Evolutionary conservation across 345 rosid genomes (phyloP).

Genomic region (Populus ilicifolia): DNA sequence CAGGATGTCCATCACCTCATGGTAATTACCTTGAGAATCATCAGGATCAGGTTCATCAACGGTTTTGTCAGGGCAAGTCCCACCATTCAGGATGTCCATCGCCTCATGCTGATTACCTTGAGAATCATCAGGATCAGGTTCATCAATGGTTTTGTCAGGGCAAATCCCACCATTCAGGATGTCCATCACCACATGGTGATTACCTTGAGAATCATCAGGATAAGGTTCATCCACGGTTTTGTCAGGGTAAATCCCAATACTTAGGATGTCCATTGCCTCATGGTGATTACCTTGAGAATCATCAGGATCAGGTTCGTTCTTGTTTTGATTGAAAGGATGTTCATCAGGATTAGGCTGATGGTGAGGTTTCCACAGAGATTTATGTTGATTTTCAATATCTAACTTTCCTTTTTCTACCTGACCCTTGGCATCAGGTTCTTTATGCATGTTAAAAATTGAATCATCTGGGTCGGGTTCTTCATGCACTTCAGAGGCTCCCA

Average conservation of each 20-base stretch:
- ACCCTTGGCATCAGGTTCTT: conserved; percentile 14
- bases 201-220: conserved; percentile 5
- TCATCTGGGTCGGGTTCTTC: conserved; percentile 69
- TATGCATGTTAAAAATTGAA: conserved; percentile 19
- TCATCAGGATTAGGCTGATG: conserved; percentile 42
- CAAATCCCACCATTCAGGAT: not conserved
- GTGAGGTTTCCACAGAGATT: conserved; percentile 13
- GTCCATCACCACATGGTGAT: conserved; percentile 2
- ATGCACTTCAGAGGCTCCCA: conserved; percentile 29
- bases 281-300: conserved; percentile 1
- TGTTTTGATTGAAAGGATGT: not conserved
- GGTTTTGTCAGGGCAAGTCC: not conserved
- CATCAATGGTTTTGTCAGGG: conserved; percentile 27
- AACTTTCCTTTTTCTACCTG: conserved; percentile 7
- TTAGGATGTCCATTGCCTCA: not conserved
- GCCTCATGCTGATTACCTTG: conserved; percentile 6
- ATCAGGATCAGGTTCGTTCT: conserved; percentile 11
- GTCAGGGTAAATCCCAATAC: conserved; percentile 6
- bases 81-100: conserved; percentile 1
- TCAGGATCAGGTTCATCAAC: conserved; percentile 64
- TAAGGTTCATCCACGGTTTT: conserved; percentile 43
- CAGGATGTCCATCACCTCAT: too few species aligned
- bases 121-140: conserved; percentile 66
- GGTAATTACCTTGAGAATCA: conserved; percentile 26
- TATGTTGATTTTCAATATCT: not conserved